Base-by-base conservation (phyloP, 192 early-diverging fungal genomes). In the Chytriomyces sp. region DNA sequence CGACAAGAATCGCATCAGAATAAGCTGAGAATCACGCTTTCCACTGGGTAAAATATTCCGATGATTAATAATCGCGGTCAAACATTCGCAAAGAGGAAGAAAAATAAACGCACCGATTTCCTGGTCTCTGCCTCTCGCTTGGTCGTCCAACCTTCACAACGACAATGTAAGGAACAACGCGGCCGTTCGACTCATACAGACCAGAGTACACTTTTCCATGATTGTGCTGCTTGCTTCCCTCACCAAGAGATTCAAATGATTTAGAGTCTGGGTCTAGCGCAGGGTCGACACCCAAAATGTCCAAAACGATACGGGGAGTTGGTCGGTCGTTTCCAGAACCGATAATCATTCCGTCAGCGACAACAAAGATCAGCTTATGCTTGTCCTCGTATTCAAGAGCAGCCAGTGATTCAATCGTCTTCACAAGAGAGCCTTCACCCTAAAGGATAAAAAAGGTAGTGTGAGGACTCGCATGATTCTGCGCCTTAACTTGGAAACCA, bases 1-100 rank as follows among this genome's bases (percentile, higher is more conserved):
- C 81, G 95, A 96, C 75, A 99, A 88, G 91, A 98, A 99, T 53
- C 91, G 86, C 98, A 99, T 99, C 78, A 98, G 86, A 49, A 99
- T 86, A 86, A 99, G 91, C 83, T 99, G 98, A 64, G 98, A 97
- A 85, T 99, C 98, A 68, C 98, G 95, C 87, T 99, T 99, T 77
- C 98, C 98, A 60, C 84, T 82, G 62, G 24, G 0, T 59, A 43
- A 63, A 45, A 75, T 23, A 59, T 6, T 18, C 5, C 49, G 73
- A n/a, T n/a, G n/a, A n/a, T 65, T 45, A 66, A 44, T 28, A 18
- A 35, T 35, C 4, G 3, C 35, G 35, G 35, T 18, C 44, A 7
- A 43, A 6, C 60, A 20, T 53, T 16, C 23, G 11, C 47, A 8
- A 72, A 35, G 10, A 50, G 35, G 45, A 67, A 7, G 26, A 69